These are phyloP conservation scores for Hansenula lynferdii DNA, from an alignment of 1,139 yeast species.

Conservation along the genomic window DNA sequence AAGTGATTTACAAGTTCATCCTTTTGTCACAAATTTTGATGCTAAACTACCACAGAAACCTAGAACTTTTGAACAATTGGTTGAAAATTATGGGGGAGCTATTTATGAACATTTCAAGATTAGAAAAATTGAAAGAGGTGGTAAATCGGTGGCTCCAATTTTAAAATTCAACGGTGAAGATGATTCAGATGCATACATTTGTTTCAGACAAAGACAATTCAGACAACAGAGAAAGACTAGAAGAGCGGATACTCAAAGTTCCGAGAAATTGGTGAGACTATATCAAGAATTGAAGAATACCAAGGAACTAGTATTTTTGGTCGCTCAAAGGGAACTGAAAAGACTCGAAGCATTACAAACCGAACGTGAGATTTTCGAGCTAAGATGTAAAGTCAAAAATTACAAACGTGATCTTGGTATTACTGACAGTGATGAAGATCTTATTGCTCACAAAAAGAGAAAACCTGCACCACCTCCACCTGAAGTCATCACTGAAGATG, in stretches of 20 bases:
- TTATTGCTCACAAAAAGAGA: constrained; percentile 75
- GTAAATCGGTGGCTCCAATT: constrained; percentile 67
- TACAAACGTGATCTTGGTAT: constrained; percentile 73
- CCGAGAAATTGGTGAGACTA: constrained; percentile 73
- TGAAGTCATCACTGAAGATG: constrained; percentile 29
- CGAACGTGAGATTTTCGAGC: constrained; percentile 62
- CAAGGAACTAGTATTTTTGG: constrained; percentile 60
- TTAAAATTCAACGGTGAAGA: constrained; percentile 83
- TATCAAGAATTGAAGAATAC: constrained; percentile 79
- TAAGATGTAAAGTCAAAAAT: constrained; percentile 65
- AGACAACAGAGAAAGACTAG: constrained; percentile 96
- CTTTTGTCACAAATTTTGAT: constrained; percentile 43
- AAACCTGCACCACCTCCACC: constrained; percentile 33
- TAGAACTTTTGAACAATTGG: constrained; percentile 47
- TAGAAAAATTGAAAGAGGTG: constrained; percentile 67
- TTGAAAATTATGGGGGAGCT: constrained; percentile 59
- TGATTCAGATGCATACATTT: constrained; percentile 91
- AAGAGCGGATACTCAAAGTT: constrained; percentile 87
- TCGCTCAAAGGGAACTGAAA: constrained; percentile 70
- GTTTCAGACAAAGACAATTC: constrained; percentile 93
- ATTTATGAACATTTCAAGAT: constrained; percentile 81
- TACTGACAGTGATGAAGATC: constrained; percentile 80
- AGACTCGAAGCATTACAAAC: constrained; percentile 51
- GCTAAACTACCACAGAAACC: constrained; percentile 29
- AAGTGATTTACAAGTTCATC: constrained; percentile 28